Evolutionary conservation across 2,329 filamentous ascomycete species (phyloP).

Genomic region (Escovopsis sp.): DNA sequence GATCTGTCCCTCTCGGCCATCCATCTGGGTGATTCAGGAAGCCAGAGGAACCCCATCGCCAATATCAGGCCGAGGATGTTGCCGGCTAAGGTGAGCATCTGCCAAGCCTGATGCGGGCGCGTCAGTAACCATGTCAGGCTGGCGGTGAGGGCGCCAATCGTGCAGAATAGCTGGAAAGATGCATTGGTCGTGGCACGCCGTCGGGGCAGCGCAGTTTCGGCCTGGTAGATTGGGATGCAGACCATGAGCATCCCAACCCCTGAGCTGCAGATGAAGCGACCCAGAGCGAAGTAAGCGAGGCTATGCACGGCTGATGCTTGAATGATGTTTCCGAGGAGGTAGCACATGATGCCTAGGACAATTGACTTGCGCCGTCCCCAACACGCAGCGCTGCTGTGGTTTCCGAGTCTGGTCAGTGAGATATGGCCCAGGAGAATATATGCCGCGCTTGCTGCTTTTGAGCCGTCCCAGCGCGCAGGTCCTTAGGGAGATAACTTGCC

Average conservation of each 20-base stretch:
- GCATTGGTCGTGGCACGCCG: constrained; percentile 50
- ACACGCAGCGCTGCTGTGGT: constrained; percentile 29
- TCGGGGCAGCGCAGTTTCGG: constrained; percentile 44
- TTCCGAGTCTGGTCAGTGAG: background rate
- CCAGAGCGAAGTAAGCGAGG: constrained; percentile 53
- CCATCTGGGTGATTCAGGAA: constrained; percentile 44
- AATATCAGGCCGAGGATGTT: constrained; percentile 37
- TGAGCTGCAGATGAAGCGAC: constrained; percentile 50
- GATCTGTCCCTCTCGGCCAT: constrained; percentile 31
- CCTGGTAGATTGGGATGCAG: constrained; percentile 52
- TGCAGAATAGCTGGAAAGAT: constrained; percentile 62
- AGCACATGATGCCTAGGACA: constrained; percentile 37
- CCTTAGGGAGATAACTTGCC: constrained; percentile 13
- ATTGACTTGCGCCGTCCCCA: constrained; percentile 42
- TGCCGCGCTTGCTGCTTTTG: too few relatives aligned
- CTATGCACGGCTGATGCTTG: constrained; percentile 42
- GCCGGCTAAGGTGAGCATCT: constrained; percentile 43
- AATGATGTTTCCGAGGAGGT: constrained; percentile 48
- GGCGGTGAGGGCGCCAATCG: constrained; percentile 47
- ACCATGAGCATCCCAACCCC: constrained; percentile 53
- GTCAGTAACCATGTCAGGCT: constrained; percentile 40
- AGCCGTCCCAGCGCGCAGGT: too few relatives aligned
- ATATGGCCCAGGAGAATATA: too few relatives aligned
- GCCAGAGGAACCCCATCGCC: constrained; percentile 33
- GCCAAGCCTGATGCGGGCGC: constrained; percentile 36